These are phyloP conservation scores for Bipolaris bicolor DNA, from an alignment of 2,329 filamentous ascomycete genomes.

Conservation along the genomic window DNA sequence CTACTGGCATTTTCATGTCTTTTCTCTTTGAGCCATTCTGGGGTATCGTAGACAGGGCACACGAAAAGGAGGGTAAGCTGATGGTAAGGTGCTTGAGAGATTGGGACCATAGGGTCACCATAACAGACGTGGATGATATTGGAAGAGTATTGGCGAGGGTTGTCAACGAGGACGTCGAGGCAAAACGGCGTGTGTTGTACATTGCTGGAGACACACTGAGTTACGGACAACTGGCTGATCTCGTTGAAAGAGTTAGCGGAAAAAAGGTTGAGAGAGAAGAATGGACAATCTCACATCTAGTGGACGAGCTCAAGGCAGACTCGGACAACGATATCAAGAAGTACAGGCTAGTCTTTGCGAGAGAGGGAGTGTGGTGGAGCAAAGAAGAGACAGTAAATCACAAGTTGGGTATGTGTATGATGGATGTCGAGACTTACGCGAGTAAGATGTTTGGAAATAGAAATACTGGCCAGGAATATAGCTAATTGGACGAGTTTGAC, in stretches of 20 bases:
- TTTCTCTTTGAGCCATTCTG: constrained; percentile 70
- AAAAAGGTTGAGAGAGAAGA: constrained; percentile 56
- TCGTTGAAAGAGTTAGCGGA: constrained; percentile 56
- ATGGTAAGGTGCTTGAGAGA: constrained; percentile 62
- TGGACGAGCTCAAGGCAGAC: constrained; percentile 54
- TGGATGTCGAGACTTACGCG: constrained; percentile 52
- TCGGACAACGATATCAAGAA: constrained; percentile 60
- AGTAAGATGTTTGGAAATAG: neutral
- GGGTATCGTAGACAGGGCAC: constrained; percentile 62
- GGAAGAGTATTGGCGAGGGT: constrained; percentile 65
- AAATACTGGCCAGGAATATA: neutral
- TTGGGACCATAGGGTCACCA: constrained; percentile 67
- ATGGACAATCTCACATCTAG: constrained; percentile 57
- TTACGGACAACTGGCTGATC: constrained; percentile 61
- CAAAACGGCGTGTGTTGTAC: constrained; percentile 58
- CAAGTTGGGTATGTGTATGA: constrained; percentile 55
- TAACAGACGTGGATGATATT: constrained; percentile 69
- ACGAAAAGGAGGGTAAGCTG: constrained; percentile 11
- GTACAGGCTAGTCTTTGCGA: constrained; percentile 68
- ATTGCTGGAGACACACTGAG: constrained; percentile 67
- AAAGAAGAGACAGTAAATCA: constrained; percentile 60
- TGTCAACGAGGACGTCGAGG: constrained; percentile 45
- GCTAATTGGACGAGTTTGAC: neutral
- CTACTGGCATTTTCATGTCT: constrained; percentile 73
- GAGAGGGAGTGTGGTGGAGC: constrained; percentile 66